Evolutionary conservation across 1,284 basidiomycete species (phyloP), one percentile per base, ranked within the genome.

Genomic region (Takashimella koratensis): DNA sequence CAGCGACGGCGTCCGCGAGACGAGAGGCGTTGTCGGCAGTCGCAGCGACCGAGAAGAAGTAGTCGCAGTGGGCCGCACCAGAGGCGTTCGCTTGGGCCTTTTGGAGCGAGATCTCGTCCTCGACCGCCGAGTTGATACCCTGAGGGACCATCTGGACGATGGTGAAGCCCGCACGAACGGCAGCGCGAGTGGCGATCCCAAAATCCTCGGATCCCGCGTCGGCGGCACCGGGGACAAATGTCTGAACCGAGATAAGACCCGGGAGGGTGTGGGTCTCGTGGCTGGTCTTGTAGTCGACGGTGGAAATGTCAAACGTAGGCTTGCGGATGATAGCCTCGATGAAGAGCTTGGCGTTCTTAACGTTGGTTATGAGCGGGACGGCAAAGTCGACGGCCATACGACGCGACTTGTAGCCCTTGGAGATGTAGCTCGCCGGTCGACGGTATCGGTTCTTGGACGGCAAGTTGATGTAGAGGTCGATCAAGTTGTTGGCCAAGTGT

Each of bases 321-420:
- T 85, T 90, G 63, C 92, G 85, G 56, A 97, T 88, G 55, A 98
- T 83, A 2, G 95, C 96, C 76, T 98, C 94, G 40, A 92, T 88
- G 47, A 98, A 84, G 68, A 99, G 82, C 78, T 98, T 98, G 59
- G 96, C 96, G 72, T 93, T 94, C 81, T 99, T 98, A 78, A 98
- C 89, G 74, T 99, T 98, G 55, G 95, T 98, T 74, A 98, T 93
- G 51, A 98, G 81, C 0, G 96, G 95, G 39, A 98, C 87, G 27
- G 93, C 94, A 69, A 95, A 97, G 77, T 99, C 95, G 60, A 99
- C 95, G n/a, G 96, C 95, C 89, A 98, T 94, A 62, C 95, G 88
- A 73, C 96, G 89, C 26, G 93, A 95, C 59, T 86, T 85, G 77
- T 98, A 98, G 11, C 95, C 96, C 76, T 96, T 95, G 73, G 92